Conservation (phyloP, 2,329 filamentous ascomycete species). For the Botrytis elliptica region DNA sequence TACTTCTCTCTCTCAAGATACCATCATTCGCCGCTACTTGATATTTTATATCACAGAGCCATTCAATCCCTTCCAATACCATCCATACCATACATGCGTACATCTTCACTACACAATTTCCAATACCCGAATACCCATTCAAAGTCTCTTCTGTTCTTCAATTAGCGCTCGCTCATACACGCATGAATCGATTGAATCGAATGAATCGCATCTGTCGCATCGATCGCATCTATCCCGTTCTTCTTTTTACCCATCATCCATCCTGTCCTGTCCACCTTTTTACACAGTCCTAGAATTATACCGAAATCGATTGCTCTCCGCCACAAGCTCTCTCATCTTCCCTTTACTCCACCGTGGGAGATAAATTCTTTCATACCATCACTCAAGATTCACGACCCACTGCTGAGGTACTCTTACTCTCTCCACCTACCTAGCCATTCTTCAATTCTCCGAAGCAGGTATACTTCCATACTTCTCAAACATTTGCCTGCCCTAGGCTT, state of each 20-base stretch:
- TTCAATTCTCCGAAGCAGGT: background rate
- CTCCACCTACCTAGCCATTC: background rate
- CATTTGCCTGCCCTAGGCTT: constrained; percentile 4
- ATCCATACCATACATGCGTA: background rate
- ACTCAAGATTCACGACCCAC: background rate
- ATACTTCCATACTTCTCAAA: background rate
- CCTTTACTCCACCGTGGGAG: background rate
- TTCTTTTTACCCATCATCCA: background rate
- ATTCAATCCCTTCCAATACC: background rate
- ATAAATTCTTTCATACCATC: background rate
- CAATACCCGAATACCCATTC: background rate
- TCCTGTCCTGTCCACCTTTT: background rate
- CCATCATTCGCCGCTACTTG: background rate
- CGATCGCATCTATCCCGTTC: constrained; percentile 2
- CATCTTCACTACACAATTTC: background rate
- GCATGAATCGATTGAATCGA: background rate
- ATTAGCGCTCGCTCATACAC: background rate
- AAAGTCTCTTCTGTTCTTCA: background rate
- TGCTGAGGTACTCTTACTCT: background rate
- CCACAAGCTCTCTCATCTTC: background rate
- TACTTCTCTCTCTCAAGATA: background rate
- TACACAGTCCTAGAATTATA: background rate
- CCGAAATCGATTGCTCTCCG: background rate
- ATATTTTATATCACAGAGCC: background rate
- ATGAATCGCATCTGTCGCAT: background rate